Conservation (phyloP, 1,284 basidiomycete genomes). For the Omphalotus olearius region DNA sequence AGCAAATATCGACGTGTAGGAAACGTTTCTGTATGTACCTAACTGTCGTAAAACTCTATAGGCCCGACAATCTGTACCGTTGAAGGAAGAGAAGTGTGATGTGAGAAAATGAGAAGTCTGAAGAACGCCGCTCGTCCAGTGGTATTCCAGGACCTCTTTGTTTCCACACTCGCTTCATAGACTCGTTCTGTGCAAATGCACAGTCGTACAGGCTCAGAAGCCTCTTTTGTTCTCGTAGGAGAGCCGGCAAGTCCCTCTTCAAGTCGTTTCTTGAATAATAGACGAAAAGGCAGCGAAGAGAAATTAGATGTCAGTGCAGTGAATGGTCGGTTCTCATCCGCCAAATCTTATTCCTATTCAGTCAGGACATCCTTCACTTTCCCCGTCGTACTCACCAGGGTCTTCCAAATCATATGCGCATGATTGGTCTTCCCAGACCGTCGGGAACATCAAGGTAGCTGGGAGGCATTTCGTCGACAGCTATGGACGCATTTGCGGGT, state of each 20-base stretch:
- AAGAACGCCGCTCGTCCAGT: background rate
- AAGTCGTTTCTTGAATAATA: background rate
- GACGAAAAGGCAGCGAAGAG: constrained; percentile 8
- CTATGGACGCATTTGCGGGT: constrained; percentile 70
- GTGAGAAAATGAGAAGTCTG: no score
- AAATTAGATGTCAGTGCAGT: background rate
- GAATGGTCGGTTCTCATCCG: no score
- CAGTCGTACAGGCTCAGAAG: constrained; percentile 22
- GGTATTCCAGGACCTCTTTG: background rate
- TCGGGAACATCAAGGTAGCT: constrained; percentile 54
- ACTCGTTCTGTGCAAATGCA: background rate
- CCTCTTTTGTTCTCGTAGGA: constrained; percentile 31
- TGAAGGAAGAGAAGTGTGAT: no score
- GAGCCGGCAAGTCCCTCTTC: constrained; percentile 3
- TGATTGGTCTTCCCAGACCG: constrained; percentile 62
- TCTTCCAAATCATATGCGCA: constrained; percentile 56
- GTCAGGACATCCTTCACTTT: constrained; percentile 39
- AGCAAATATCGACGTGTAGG: no score
- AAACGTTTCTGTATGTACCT: no score
- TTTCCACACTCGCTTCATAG: background rate
- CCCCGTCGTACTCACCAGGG: constrained; percentile 40
- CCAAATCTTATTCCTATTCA: background rate
- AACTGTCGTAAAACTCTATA: no score
- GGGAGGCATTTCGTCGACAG: constrained; percentile 78
- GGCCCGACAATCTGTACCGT: no score